phyloP scores from a whole-genome alignment of 495 filamentous ascomycete species.

The Tuber indicum region DNA sequence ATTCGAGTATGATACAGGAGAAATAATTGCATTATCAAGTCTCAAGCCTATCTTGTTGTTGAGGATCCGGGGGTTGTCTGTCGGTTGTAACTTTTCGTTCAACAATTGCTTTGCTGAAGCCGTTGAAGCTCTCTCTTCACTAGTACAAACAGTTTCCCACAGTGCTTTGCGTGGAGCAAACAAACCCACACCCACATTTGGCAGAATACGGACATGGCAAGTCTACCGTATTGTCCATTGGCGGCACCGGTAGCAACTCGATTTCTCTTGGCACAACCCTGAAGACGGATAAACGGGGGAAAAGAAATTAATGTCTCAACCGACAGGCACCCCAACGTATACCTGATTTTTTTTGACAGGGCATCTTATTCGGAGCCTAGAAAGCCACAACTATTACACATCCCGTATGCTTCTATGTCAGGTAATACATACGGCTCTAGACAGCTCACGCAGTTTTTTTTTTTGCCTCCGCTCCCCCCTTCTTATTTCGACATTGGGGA shows the following conservation, averaged over 20 bases:
- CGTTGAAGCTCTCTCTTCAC: neutral
- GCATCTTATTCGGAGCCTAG: neutral
- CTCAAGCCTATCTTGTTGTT: neutral
- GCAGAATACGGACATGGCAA: neutral
- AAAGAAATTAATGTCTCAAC: conserved; percentile 29
- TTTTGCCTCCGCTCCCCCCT: too few relatives aligned
- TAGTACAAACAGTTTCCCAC: neutral
- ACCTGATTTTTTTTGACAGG: neutral
- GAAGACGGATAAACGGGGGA: conserved; percentile 33
- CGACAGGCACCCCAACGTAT: conserved; percentile 31
- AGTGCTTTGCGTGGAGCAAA: conserved; percentile 20
- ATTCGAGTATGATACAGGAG: neutral
- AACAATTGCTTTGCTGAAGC: neutral
- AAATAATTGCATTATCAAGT: neutral
- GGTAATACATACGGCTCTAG: neutral
- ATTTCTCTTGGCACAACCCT: conserved; percentile 20
- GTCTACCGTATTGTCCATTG: neutral
- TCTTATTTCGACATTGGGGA: neutral
- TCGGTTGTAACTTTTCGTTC: neutral
- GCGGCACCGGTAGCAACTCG: neutral
- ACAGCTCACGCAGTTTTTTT: neutral
- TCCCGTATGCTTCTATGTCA: neutral
- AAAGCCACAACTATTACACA: neutral
- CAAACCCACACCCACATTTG: conserved; percentile 16
- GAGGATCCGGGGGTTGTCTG: neutral